Evolutionary conservation across 306 rosid genomes (phyloP).

Genomic region (Ormosia emarginata): DNA sequence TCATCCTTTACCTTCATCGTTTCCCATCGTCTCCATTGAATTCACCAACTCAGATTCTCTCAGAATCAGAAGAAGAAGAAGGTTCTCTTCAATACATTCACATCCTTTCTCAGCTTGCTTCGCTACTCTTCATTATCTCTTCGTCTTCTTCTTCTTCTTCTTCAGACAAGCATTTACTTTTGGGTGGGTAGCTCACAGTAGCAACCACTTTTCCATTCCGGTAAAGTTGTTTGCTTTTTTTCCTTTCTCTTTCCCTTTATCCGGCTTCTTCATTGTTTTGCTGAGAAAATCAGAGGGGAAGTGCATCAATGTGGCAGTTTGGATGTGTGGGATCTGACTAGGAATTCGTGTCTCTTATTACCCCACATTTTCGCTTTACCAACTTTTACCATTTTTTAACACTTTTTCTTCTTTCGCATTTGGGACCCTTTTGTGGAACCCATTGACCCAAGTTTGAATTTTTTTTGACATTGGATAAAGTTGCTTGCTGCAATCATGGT

Average conservation of each 20-base stretch:
- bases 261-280: constrained; percentile 2
- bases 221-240: constrained; percentile 36
- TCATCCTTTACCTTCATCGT: no score
- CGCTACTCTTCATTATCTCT: background rate
- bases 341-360: constrained; percentile 16
- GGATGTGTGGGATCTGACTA: constrained; percentile 30
- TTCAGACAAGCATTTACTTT: constrained; percentile 22
- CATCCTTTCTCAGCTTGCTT: background rate
- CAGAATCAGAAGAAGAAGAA: background rate
- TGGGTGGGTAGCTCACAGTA: background rate
- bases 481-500: constrained; percentile 27
- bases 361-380: constrained; percentile 30
- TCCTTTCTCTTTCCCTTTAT: background rate
- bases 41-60: background rate
- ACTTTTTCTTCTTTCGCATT: background rate
- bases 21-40: background rate
- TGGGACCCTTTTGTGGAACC: constrained; percentile 24
- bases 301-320: constrained; percentile 18
- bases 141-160: background rate
- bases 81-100: background rate
- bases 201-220: constrained; percentile 23
- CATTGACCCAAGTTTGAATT: constrained; percentile 29
- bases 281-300: background rate
- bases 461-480: constrained; percentile 33
- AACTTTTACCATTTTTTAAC: constrained; percentile 14